These are phyloP conservation scores for Gossypium longicalyx DNA, from an alignment of 345 rosid genomes.

Conservation along the genomic window DNA sequence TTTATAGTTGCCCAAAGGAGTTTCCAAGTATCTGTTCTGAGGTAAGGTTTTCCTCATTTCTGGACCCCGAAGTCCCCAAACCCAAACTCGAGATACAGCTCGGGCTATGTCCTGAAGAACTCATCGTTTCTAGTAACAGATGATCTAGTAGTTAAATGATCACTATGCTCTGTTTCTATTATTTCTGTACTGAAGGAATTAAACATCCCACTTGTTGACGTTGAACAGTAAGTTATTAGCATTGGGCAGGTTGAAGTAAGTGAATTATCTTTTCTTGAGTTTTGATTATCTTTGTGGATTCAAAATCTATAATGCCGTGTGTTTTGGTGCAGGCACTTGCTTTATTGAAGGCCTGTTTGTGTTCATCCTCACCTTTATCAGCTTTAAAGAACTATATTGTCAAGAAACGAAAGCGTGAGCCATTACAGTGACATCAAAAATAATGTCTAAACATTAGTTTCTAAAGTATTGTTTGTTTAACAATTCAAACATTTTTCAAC, in stretches of 20 bases:
- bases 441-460: no score
- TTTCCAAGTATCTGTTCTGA: background rate
- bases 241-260: background rate
- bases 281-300: no score
- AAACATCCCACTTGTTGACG: background rate
- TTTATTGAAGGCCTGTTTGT: background rate
- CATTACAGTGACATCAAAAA: background rate
- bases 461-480: no score
- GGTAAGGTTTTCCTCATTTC: background rate
- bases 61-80: background rate
- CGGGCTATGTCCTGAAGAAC: background rate
- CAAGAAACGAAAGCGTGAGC: background rate
- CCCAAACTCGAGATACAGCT: background rate
- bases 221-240: background rate
- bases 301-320: no score
- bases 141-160: background rate
- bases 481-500: no score
- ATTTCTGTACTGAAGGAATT: background rate
- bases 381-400: background rate
- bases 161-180: background rate
- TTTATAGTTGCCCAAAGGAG: background rate
- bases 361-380: background rate
- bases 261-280: background rate
- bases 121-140: background rate
- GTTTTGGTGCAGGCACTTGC: background rate